phyloP scores from a whole-genome alignment of 2,329 filamentous ascomycete species.

The Fusarium nematophilum region DNA sequence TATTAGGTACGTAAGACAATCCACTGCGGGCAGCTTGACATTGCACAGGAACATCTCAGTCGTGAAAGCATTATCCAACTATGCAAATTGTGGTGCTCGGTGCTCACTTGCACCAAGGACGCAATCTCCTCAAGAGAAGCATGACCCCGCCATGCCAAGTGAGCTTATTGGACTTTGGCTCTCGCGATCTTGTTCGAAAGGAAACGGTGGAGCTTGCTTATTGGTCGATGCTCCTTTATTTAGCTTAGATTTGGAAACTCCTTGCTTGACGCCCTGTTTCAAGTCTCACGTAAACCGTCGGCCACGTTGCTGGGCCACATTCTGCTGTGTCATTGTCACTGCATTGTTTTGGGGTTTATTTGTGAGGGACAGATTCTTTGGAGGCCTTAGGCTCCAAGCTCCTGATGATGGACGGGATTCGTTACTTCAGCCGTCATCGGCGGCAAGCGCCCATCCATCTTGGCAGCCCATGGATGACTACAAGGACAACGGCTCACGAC shows the following conservation, averaged over 20 bases:
- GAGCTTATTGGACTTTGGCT: slow-evolving; percentile 17
- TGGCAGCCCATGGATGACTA: too few species aligned
- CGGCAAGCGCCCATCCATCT: too few species aligned
- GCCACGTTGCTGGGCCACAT: not conserved
- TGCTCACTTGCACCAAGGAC: too few species aligned
- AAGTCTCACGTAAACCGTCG: slow-evolving; percentile 4
- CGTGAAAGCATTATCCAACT: too few species aligned
- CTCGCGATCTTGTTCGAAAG: not conserved
- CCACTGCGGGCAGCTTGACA: too few species aligned
- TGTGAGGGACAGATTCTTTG: not conserved
- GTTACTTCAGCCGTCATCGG: too few species aligned
- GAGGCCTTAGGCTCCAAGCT: not conserved
- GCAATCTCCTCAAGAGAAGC: too few species aligned
- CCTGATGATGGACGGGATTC: not conserved
- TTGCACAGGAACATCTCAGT: too few species aligned
- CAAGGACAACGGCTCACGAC: too few species aligned
- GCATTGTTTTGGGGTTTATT: not conserved
- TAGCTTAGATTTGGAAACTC: not conserved
- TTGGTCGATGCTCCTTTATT: not conserved
- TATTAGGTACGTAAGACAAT: too few species aligned
- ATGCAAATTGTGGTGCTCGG: too few species aligned
- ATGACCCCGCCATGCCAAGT: not conserved
- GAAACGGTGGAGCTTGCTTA: not conserved
- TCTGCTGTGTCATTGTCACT: not conserved
- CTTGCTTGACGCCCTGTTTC: not conserved